Base-by-base conservation (phyloP, 129 eudicot genomes). In the Flaveria linearis region DNA sequence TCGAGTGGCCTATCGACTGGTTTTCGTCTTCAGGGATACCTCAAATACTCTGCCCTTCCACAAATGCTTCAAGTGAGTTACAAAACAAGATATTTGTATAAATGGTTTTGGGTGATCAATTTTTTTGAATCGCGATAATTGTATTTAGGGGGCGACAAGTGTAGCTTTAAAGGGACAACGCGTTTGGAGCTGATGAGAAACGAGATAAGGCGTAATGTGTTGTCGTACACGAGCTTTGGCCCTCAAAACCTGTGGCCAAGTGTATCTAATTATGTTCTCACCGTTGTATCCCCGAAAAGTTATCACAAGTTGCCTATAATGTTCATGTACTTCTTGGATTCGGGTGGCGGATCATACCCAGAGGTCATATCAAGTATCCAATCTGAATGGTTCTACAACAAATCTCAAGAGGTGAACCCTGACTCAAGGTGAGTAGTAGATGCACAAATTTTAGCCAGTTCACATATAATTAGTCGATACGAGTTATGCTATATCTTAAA, bases 311-410 rank as follows among this genome's bases (percentile, higher is more conserved):
- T 56, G 16, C 83, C 90, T 0, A 64, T 84, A 39, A 86, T 88
- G 69, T 82, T 79, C 74, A 78, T 91, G 93, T 94, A 94, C 83
- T 94, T 94, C 80, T 76, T 91, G 51, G 99, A 94, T 87, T 94
- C 97, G 7, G 99, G 99, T 22, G 99, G 97, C 47, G 97, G 99
- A 30, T 87, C 99, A 33, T 94, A 94, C 73, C 99, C 99, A 1
- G 92, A 91, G 82, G 85, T 91, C 45, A 83, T 94, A 84, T 94
- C 99, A 26, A 73, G 71, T 64, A 82, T 85, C 28, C 99, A 94
- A 80, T 88, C 85, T 1, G 82, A 91, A 78, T 94, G 99, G 99
- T 91, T 94, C 47, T 60, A 20, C 56, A 53, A 69, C 60, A 89
- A 69, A 74, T 91, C 96, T 76, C 83, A 83, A 66, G 85, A 91